A percentile compares a stretch with the other conserved stretches of the same genome.
phyloP scores from a whole-genome alignment of 768 basidiomycete genomes.

The Boletus edulis region DNA sequence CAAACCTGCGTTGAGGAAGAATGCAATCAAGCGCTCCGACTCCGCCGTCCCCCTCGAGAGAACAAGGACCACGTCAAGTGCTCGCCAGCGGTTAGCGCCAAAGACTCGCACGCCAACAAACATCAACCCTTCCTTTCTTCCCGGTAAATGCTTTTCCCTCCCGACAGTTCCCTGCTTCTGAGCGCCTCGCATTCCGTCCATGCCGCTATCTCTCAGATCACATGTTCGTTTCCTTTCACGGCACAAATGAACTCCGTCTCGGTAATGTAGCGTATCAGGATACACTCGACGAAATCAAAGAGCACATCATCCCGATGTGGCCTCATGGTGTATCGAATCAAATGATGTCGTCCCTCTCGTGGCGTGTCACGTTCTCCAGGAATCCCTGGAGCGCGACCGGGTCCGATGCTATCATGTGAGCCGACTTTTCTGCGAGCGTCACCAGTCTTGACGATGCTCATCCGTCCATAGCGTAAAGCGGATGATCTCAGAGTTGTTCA shows the following conservation, averaged over 20 bases:
- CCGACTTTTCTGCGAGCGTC: not conserved
- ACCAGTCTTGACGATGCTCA: constrained; percentile 2
- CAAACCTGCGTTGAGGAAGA: constrained; percentile 60
- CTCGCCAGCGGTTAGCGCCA: constrained; percentile 30
- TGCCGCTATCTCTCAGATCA: constrained; percentile 48
- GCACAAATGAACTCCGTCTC: constrained; percentile 58
- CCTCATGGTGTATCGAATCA: constrained; percentile 53
- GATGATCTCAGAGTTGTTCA: constrained; percentile 60
- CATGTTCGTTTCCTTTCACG: constrained; percentile 67
- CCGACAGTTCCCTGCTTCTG: constrained; percentile 10
- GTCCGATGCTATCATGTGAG: constrained; percentile 52
- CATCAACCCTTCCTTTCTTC: constrained; percentile 34
- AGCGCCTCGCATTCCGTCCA: constrained; percentile 22
- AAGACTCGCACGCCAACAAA: constrained; percentile 35
- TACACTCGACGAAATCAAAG: constrained; percentile 58
- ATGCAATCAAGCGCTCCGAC: constrained; percentile 26
- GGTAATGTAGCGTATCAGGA: constrained; percentile 46
- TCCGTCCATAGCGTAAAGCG: constrained; percentile 50
- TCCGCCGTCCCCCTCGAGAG: constrained; percentile 31
- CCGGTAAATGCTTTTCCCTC: constrained; percentile 20
- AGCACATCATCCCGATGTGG: constrained; percentile 62
- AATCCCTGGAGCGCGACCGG: constrained; percentile 68
- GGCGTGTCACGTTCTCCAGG: constrained; percentile 62
- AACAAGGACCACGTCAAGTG: constrained; percentile 43
- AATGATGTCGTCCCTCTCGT: constrained; percentile 40